Conservation (phyloP, 2,329 filamentous ascomycete genomes). For the Chaetothyriales sp. region DNA sequence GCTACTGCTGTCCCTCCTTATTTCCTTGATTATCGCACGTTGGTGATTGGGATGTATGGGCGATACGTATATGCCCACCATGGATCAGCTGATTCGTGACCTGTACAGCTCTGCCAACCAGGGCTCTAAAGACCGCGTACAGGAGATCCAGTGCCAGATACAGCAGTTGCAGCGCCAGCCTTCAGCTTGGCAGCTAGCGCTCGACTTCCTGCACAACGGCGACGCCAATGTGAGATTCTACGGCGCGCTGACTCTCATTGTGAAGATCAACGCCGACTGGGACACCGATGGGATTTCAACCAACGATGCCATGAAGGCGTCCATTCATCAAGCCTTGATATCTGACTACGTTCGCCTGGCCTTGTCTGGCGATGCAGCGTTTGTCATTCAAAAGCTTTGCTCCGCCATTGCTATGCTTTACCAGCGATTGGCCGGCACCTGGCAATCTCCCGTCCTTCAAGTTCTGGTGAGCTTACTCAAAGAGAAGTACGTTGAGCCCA, state of each 20-base stretch:
- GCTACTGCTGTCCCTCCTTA: neutral
- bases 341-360: constrained; percentile 30
- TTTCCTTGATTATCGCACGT: neutral
- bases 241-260: constrained; percentile 78
- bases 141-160: constrained; percentile 56
- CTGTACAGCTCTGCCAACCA: constrained; percentile 15
- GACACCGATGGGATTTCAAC: constrained; percentile 20
- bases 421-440: constrained; percentile 26
- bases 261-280: constrained; percentile 91
- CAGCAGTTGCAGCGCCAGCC: constrained; percentile 65
- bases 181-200: constrained; percentile 74
- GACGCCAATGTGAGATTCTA: constrained; percentile 78
- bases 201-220: constrained; percentile 54
- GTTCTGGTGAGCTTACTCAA: constrained; percentile 25
- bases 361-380: constrained; percentile 24
- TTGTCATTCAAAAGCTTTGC: constrained; percentile 35
- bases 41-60: neutral
- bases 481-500: constrained; percentile 25
- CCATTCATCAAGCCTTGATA: constrained; percentile 30
- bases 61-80: neutral
- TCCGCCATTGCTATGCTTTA: constrained; percentile 33
- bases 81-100: constrained; percentile 16
- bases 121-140: constrained; percentile 10
- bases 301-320: constrained; percentile 22
- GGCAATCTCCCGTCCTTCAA: constrained; percentile 21